phyloP scores from a whole-genome alignment of 2,329 filamentous ascomycete species.

The Leptosphaerulina australis region DNA sequence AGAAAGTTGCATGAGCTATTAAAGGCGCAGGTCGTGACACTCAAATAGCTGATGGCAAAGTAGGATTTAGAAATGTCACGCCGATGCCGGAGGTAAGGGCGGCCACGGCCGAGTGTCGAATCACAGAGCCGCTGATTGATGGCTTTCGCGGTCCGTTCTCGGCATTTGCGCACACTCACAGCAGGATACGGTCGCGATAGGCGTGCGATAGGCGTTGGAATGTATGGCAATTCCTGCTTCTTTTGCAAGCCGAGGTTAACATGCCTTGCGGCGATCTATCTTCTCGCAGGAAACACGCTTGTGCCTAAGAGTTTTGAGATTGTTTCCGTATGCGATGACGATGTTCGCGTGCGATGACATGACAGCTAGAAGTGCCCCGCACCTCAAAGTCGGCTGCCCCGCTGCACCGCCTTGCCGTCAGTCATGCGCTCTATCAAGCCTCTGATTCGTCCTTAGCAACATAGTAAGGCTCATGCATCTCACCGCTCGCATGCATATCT shows the following conservation, averaged over 20 bases:
- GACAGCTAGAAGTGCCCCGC: conserved; percentile 31
- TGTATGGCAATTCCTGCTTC: neutral
- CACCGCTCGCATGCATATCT: neutral
- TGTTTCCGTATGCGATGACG: conserved; percentile 23
- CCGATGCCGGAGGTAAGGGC: conserved; percentile 41
- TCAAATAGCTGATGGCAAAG: conserved; percentile 36
- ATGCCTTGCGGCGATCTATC: conserved; percentile 13
- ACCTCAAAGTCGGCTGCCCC: conserved; percentile 19
- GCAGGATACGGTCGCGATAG: conserved; percentile 9
- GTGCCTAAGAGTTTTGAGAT: conserved; percentile 1
- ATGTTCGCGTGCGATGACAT: conserved; percentile 16
- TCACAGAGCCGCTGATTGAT: conserved; percentile 30
- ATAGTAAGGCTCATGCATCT: conserved; percentile 6
- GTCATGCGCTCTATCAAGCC: conserved; percentile 22
- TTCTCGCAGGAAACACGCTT: neutral
- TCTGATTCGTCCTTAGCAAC: conserved; percentile 24
- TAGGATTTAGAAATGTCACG: conserved; percentile 32
- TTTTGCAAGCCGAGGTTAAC: conserved; percentile 5
- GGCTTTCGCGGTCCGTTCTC: conserved; percentile 13
- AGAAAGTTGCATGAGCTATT: conserved; percentile 18
- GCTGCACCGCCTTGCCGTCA: conserved; percentile 13
- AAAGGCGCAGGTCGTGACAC: conserved; percentile 35
- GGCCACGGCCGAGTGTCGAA: conserved; percentile 28
- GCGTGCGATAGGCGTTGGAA: conserved; percentile 2
- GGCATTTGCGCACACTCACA: conserved; percentile 6